Percentiles rank a stretch among this genome's conserved stretches.
These are phyloP conservation scores for Mucor circinelloides DNA, from an alignment of 371 early-diverging fungal species.

Conservation along the genomic window DNA sequence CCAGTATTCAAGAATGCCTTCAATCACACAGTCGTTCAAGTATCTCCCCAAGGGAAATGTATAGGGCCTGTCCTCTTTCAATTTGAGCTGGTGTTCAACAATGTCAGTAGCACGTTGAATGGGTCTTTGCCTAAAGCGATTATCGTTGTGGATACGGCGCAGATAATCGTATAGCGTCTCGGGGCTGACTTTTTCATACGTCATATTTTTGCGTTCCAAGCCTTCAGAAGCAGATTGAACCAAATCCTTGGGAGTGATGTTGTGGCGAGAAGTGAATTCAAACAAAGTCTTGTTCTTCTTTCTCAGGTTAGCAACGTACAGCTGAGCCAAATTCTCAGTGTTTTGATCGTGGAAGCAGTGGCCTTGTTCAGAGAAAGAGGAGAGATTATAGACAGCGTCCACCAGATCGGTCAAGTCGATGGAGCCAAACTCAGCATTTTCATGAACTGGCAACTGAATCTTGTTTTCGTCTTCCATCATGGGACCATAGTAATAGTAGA, in stretches of 20 bases:
- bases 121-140: conserved; percentile 25
- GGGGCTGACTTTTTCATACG: conserved; percentile 10
- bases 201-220: conserved; percentile 9
- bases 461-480: conserved; percentile 27
- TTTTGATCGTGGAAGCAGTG: not conserved
- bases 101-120: not conserved
- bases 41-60: conserved; percentile 26
- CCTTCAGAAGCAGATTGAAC: conserved; percentile 9
- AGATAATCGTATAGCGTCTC: conserved; percentile 13
- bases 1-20: conserved; percentile 21
- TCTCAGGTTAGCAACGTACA: not conserved
- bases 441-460: conserved; percentile 12
- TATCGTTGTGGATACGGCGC: conserved; percentile 14
- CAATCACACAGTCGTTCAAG: conserved; percentile 16
- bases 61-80: not conserved
- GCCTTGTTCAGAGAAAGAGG: not conserved
- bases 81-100: not conserved
- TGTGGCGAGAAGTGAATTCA: conserved; percentile 20
- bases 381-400: conserved; percentile 15
- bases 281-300: conserved; percentile 16
- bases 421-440: conserved; percentile 14
- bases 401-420: conserved; percentile 19
- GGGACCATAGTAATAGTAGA: conserved; percentile 28
- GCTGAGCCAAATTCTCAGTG: not conserved
- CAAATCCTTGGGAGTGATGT: conserved; percentile 1